A percentile compares a stretch with the other conserved stretches of the same genome.
Evolutionary conservation across 2,329 filamentous ascomycete genomes (phyloP).

Genomic region (Tolypocladium endophyticum): DNA sequence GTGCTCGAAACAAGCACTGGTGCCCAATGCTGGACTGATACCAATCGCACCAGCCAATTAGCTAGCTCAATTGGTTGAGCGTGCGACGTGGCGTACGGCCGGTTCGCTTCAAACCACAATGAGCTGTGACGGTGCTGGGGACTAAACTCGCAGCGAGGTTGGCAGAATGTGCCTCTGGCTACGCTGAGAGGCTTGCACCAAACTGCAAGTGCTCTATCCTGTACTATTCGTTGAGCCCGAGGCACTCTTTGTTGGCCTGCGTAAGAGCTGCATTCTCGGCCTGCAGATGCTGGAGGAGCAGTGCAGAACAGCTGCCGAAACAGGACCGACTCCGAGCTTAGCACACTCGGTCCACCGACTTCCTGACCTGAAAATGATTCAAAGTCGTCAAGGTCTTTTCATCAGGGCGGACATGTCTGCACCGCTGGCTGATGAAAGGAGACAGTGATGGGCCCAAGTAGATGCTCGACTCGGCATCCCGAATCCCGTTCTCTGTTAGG

Average conservation of each 20-base stretch:
- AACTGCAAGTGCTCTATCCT: background rate
- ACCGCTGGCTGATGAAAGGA: background rate
- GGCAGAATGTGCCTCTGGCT: background rate
- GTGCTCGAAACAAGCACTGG: constrained; percentile 2
- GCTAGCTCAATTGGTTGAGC: constrained; percentile 3
- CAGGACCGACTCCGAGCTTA: background rate
- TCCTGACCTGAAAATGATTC: too few species aligned
- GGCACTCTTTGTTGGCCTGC: background rate
- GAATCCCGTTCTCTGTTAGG: background rate
- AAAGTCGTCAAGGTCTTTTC: background rate
- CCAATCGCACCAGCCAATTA: background rate
- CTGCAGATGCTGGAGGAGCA: background rate
- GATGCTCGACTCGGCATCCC: background rate
- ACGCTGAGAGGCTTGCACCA: background rate
- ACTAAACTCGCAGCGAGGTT: background rate
- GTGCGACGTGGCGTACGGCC: constrained; percentile 3
- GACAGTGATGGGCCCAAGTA: background rate
- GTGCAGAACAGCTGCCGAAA: background rate
- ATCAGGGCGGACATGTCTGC: background rate
- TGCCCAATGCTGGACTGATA: constrained; percentile 4
- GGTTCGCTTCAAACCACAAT: background rate
- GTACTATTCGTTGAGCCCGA: background rate
- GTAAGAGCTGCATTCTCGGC: background rate
- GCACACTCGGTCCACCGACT: background rate
- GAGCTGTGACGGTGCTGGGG: background rate